Evolutionary conservation across 2,329 filamentous ascomycete species (phyloP), one percentile per base, ranked within the genome.

Genomic region (Neonectria faginata): DNA sequence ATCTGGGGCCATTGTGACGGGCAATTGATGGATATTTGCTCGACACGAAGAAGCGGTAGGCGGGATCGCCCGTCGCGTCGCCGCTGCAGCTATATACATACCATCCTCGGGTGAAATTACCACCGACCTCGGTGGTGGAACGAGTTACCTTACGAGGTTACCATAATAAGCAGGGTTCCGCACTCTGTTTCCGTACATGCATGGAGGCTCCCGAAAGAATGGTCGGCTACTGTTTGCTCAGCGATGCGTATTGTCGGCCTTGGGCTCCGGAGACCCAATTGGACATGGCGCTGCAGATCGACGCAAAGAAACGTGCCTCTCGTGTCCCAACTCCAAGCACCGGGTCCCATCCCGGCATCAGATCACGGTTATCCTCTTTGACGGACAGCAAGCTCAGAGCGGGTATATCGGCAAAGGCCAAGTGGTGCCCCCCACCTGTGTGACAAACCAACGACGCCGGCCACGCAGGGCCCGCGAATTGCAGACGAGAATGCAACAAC

Each of bases 1-100:
- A 60, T 73, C 56, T 62, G 69, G 67, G 25, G 62, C 60, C 69
- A 73, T 73, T 36, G 48, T 50, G 29, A 16, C 59, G 67, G 55
- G 20, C 33, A 36, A 20, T 31, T 22, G 51, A 57, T 29, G 47
- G 27, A 27, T 10, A 5, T 2, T 29, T 25, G 22, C 12, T 50
- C 16, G 47, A 18, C 14, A 39, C 8, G 20, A 20, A 20, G 25
- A 47, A 25, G 25, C 27, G 31, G 25, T 31, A 57, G 27, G 20
- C 25, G n/a, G 25, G 16, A 41, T 33, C 10, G 50, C 50, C 29
- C 27, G 25, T 25, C 25, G 5, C n/a, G 48, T 33, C n/a, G n/a
- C 41, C 20, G 36, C 41, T 14, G 48, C 12, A 7, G 57, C 53
- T 62, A 62, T 41, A 41, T n/a, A n/a, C 39, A 25, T 25, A 6